Evolutionary conservation across 2,329 filamentous ascomycete genomes (phyloP).

Genomic region (Zymoseptoria passerinii): DNA sequence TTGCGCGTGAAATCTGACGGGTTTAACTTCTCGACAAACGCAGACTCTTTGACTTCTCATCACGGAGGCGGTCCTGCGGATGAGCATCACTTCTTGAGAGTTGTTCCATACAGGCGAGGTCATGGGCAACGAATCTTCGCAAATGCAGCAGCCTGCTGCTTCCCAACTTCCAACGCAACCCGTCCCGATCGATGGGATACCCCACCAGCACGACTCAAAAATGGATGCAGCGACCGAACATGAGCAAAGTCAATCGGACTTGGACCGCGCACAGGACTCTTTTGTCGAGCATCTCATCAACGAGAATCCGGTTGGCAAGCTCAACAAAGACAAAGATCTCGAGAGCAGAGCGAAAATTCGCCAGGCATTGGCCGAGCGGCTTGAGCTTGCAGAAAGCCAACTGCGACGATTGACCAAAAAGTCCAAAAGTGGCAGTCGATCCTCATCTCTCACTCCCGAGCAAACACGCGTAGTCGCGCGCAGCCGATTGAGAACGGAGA

Average conservation of each 20-base stretch:
- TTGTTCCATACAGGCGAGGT: background rate
- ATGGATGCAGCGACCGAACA: background rate
- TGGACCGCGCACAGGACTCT: background rate
- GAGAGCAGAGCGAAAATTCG: slow-evolving; percentile 4
- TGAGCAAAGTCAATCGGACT: background rate
- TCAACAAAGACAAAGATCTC: background rate
- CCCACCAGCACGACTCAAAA: background rate
- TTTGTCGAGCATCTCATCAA: background rate
- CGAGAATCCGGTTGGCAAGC: background rate
- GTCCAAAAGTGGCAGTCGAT: background rate
- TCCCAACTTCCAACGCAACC: background rate
- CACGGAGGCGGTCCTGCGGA: background rate
- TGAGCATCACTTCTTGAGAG: background rate
- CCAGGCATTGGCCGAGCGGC: slow-evolving; percentile 3
- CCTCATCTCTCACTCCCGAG: background rate
- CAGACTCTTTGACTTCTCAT: background rate
- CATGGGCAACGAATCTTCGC: slow-evolving; percentile 11
- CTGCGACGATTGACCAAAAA: background rate
- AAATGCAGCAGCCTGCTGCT: slow-evolving; percentile 6
- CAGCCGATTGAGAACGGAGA: background rate
- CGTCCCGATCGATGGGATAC: background rate
- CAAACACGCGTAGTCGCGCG: background rate
- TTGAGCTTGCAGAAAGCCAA: background rate
- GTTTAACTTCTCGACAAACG: background rate
- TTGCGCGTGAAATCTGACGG: background rate